Conservation (phyloP, 2,329 filamentous ascomycete genomes). For the Trichoderma aggressivum region DNA sequence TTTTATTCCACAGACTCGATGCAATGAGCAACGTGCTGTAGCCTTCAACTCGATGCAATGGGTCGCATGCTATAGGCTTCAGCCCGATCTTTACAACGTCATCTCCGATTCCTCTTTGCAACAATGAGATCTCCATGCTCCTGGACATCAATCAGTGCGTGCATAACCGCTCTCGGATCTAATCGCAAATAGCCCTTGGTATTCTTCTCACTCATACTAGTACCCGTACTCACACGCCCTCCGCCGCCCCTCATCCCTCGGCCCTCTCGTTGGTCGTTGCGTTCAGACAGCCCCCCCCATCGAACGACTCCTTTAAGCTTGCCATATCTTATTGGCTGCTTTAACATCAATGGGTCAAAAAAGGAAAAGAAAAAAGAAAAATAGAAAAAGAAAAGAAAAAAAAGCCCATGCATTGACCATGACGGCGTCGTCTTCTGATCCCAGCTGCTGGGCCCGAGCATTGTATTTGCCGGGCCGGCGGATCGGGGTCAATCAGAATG, state of each 20-base stretch:
- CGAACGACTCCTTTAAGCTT: background rate
- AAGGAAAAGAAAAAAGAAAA: background rate
- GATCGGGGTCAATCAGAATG: background rate
- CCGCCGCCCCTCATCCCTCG: background rate
- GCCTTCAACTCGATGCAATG: background rate
- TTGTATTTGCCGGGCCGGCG: background rate
- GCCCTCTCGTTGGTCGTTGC: background rate
- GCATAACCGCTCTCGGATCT: conserved; percentile 4
- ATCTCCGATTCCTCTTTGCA: background rate
- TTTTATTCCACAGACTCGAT: background rate
- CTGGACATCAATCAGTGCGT: background rate
- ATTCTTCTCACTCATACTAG: background rate
- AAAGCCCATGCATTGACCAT: background rate
- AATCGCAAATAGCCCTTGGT: background rate
- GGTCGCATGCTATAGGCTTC: background rate
- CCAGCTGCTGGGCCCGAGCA: background rate
- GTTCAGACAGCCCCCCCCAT: background rate
- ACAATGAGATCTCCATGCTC: background rate
- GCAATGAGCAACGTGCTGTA: background rate
- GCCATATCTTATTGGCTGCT: background rate
- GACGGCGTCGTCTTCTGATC: background rate
- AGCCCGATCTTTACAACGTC: background rate
- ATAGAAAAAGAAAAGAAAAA: background rate
- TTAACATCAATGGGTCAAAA: background rate
- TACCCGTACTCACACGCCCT: background rate